Evolutionary conservation across 805 yeast species (phyloP).

Genomic region (Candida caryicola): DNA sequence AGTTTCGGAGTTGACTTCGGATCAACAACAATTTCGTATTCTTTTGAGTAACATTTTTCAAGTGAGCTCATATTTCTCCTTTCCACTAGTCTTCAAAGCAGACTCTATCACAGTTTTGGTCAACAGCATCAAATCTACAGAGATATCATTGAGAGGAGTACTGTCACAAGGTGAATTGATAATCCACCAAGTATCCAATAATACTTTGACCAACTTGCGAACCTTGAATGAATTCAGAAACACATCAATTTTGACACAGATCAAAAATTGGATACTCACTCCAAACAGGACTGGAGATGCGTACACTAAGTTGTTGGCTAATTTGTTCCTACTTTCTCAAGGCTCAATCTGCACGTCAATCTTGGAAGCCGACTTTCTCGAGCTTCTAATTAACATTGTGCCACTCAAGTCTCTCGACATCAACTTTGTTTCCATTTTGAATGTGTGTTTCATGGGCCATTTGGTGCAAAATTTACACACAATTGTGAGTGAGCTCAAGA

Average conservation of each 20-base stretch:
- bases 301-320: slow-evolving; percentile 32
- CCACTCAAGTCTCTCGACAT: slow-evolving; percentile 48
- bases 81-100: slow-evolving; percentile 36
- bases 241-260: slow-evolving; percentile 32
- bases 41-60: slow-evolving; percentile 36
- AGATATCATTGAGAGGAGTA: slow-evolving; percentile 60
- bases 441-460: slow-evolving; percentile 50
- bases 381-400: slow-evolving; percentile 45
- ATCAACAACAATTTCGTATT: slow-evolving; percentile 25
- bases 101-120: slow-evolving; percentile 42
- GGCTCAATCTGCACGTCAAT: slow-evolving; percentile 33
- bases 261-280: slow-evolving; percentile 35
- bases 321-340: slow-evolving; percentile 31
- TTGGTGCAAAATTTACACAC: slow-evolving; percentile 45
- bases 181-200: slow-evolving; percentile 59
- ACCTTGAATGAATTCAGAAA: slow-evolving; percentile 41
- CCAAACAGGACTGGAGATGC: slow-evolving; percentile 26
- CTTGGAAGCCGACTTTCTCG: slow-evolving; percentile 50
- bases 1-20: slow-evolving; percentile 11
- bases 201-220: slow-evolving; percentile 57
- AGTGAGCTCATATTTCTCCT: slow-evolving; percentile 31
- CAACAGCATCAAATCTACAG: slow-evolving; percentile 61
- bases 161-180: slow-evolving; percentile 42
- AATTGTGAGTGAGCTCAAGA: slow-evolving; percentile 24
- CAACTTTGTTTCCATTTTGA: slow-evolving; percentile 45